Evolutionary conservation across 2,329 filamentous ascomycete genomes (phyloP).

Genomic region (Pseudogymnoascus sp.): DNA sequence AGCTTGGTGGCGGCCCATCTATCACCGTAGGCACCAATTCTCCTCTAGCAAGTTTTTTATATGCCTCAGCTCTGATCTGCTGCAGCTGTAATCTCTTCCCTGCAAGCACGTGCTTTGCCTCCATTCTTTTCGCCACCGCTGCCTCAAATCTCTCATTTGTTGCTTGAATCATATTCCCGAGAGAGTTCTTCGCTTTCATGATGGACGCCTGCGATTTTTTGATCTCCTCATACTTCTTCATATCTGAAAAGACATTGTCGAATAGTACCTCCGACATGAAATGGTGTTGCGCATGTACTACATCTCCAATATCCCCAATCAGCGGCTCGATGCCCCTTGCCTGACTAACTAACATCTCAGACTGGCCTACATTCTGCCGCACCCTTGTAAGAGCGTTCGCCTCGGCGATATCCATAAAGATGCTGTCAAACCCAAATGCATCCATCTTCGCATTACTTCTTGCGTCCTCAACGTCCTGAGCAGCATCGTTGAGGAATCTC

Average conservation of each 20-base stretch:
- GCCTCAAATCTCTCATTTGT: constrained; percentile 27
- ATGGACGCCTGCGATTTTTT: constrained; percentile 34
- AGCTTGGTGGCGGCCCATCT: neutral
- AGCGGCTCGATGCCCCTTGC: constrained; percentile 33
- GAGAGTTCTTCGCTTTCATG: constrained; percentile 27
- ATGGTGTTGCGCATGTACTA: constrained; percentile 37
- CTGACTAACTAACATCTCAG: constrained; percentile 33
- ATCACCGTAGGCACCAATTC: neutral
- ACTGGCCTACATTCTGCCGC: constrained; percentile 35
- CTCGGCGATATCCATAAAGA: constrained; percentile 45
- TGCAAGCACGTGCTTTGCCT: constrained; percentile 29
- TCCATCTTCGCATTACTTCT: constrained; percentile 36
- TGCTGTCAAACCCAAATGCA: constrained; percentile 40
- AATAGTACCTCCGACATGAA: constrained; percentile 46
- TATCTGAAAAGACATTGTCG: constrained; percentile 45
- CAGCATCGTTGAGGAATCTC: constrained; percentile 29
- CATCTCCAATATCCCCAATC: constrained; percentile 31
- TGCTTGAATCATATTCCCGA: constrained; percentile 28
- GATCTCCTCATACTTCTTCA: constrained; percentile 45
- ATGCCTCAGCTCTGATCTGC: constrained; percentile 36
- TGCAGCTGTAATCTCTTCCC: constrained; percentile 35
- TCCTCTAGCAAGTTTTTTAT: constrained; percentile 27
- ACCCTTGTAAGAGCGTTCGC: constrained; percentile 41
- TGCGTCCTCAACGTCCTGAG: constrained; percentile 35
- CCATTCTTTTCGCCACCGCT: constrained; percentile 24